These are phyloP conservation scores for Penicillium dipodomyicola DNA, from an alignment of 495 filamentous ascomycete genomes.

Conservation along the genomic window DNA sequence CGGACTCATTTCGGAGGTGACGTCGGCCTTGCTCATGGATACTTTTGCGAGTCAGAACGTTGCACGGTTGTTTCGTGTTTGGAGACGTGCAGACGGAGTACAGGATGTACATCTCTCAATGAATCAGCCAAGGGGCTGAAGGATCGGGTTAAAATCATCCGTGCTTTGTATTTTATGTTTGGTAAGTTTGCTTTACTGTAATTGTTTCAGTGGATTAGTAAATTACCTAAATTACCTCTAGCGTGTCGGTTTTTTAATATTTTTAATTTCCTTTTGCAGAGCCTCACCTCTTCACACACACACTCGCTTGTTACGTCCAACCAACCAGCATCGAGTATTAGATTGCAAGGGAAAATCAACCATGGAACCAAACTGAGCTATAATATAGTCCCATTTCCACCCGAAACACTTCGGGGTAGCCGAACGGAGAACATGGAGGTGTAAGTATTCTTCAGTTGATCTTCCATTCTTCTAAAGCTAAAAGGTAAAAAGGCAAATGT, in stretches of 20 bases:
- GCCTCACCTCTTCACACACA: slow-evolving; percentile 1
- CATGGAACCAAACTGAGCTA: neutral
- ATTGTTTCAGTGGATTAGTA: neutral
- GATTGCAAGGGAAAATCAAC: neutral
- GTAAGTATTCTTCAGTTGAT: neutral
- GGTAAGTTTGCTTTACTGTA: neutral
- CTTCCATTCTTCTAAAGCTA: neutral
- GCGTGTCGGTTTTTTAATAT: neutral
- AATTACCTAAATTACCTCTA: neutral
- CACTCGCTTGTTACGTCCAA: neutral
- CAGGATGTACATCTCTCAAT: neutral
- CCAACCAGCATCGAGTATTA: neutral
- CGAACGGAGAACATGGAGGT: slow-evolving; percentile 2
- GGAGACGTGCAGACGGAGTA: neutral
- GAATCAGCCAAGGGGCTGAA: slow-evolving; percentile 3
- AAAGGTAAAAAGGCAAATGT: too few species aligned
- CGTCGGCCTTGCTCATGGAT: neutral
- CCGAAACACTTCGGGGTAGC: neutral
- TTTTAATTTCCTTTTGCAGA: neutral
- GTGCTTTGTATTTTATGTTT: neutral
- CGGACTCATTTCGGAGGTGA: neutral
- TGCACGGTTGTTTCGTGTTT: neutral
- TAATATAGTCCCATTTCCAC: neutral
- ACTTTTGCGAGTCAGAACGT: slow-evolving; percentile 1
- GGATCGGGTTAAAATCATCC: neutral